Percentiles rank a stretch among this genome's conserved stretches.
Conservation (phyloP, 2,329 filamentous ascomycete genomes). For the Aspergillus aculeatus region DNA sequence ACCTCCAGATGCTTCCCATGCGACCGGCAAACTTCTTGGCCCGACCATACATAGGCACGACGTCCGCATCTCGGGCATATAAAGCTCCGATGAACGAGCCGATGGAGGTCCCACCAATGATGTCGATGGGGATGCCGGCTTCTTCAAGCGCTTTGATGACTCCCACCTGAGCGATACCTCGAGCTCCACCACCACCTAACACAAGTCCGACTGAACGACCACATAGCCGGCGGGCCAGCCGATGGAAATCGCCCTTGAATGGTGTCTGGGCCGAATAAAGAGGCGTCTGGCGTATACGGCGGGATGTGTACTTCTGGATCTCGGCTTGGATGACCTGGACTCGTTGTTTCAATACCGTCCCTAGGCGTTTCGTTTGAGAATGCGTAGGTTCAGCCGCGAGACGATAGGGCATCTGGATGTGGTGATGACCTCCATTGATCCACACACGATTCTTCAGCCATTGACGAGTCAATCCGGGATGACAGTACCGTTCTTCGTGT, state of each 20-base stretch:
- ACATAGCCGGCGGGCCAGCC: conserved; percentile 82
- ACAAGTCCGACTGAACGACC: conserved; percentile 94
- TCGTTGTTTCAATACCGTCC: conserved; percentile 81
- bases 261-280: conserved; percentile 89
- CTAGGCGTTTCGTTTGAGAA: conserved; percentile 72
- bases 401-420: conserved; percentile 92
- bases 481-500: conserved; percentile 84
- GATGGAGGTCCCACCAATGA: conserved; percentile 94
- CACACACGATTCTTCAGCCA: conserved; percentile 93
- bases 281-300: conserved; percentile 82
- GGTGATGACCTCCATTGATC: conserved; percentile 97
- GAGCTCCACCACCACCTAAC: conserved; percentile 86
- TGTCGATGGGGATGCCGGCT: conserved; percentile 91
- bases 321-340: conserved; percentile 95
- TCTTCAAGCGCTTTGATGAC: conserved; percentile 95
- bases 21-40: conserved; percentile 96
- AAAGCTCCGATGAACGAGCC: conserved; percentile 92
- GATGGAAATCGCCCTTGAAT: conserved; percentile 95
- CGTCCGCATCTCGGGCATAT: conserved; percentile 93
- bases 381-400: conserved; percentile 73
- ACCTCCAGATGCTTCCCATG: conserved; percentile 99
- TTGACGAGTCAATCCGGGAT: conserved; percentile 76
- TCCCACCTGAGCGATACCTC: conserved; percentile 88
- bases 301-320: conserved; percentile 95
- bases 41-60: conserved; percentile 93